These are phyloP conservation scores for Monosporozyma servazzii DNA, from an alignment of 805 yeast genomes.

Conservation along the genomic window DNA sequence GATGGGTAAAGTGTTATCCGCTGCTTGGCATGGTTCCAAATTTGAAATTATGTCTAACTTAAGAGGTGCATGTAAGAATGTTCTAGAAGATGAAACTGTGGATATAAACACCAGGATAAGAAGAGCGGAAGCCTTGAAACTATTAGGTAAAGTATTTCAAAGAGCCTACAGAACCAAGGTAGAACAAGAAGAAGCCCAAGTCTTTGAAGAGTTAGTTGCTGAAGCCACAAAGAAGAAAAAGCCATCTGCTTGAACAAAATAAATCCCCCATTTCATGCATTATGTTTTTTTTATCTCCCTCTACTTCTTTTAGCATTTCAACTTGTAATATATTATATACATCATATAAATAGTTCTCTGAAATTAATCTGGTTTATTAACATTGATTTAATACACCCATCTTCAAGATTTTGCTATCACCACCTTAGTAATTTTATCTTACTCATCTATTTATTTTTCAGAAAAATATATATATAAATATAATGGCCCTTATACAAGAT, in stretches of 20 bases:
- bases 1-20: constrained; percentile 72
- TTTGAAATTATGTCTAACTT: constrained; percentile 69
- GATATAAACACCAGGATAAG: constrained; percentile 38
- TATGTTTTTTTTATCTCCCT: neutral
- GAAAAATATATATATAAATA: neutral
- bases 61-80: constrained; percentile 58
- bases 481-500: neutral
- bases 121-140: constrained; percentile 53
- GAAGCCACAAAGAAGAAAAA: constrained; percentile 40
- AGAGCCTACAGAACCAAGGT: constrained; percentile 51
- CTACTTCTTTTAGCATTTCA: neutral
- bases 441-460: neutral
- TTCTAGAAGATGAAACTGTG: constrained; percentile 49
- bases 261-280: neutral
- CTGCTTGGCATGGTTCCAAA: constrained; percentile 78
- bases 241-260: neutral
- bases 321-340: constrained; percentile 1
- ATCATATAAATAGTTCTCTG: neutral
- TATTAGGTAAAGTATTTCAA: constrained; percentile 56
- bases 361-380: neutral
- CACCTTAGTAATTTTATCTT: neutral
- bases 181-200: constrained; percentile 68
- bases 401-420: neutral
- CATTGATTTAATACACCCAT: neutral
- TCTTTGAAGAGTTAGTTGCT: constrained; percentile 62